Evolutionary conservation across 2,329 filamentous ascomycete species (phyloP), one percentile per base, ranked within the genome.

Genomic region (Drechslera avenae): DNA sequence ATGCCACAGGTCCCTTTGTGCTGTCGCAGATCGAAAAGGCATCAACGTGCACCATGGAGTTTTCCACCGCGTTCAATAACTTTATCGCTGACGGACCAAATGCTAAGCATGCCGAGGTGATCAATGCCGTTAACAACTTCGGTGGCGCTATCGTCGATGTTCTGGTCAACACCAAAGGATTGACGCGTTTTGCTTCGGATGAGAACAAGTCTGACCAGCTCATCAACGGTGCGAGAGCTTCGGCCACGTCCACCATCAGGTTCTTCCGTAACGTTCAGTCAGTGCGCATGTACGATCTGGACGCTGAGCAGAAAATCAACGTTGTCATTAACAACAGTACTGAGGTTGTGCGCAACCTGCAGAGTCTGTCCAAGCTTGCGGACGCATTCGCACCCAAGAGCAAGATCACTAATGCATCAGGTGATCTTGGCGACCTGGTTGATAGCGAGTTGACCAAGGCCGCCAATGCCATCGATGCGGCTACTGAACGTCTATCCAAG

Each of bases 1-100:
- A 95, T 67, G 94, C 94, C 1, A 96, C 92, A 33, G 91, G 94
- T 12, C 85, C 93, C 1, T 97, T 95, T 70, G 92, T 99, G 10
- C 81, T 99, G 42, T 97, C 93, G 2, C 93, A 97, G 73, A 92
- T 97, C 51, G 94, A 99, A 72, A 99, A 97, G 79, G 92, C 94
- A 0, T 94, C 92, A 6, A 86, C 91, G 8, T 96, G 87, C 59
- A 91, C 94, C 10, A 97, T 95, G 75, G 94, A 99, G 72, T 99
- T 99, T 75, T 94, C 93, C 1, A 97, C 93, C 0, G 88, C 94
- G 0, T 99, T 97, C 81, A 99, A 97, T 79, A 96, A 96, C 75
- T 97, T 95, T 74, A 95, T 99, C 65, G 94, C 93, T 6, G 94
- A 99, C 69, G 94, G 94, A 0, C 92, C 93, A 4, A 96, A 92